Evolutionary conservation across 345 rosid genomes (phyloP).

Genomic region (Lenwebbia sp.): DNA sequence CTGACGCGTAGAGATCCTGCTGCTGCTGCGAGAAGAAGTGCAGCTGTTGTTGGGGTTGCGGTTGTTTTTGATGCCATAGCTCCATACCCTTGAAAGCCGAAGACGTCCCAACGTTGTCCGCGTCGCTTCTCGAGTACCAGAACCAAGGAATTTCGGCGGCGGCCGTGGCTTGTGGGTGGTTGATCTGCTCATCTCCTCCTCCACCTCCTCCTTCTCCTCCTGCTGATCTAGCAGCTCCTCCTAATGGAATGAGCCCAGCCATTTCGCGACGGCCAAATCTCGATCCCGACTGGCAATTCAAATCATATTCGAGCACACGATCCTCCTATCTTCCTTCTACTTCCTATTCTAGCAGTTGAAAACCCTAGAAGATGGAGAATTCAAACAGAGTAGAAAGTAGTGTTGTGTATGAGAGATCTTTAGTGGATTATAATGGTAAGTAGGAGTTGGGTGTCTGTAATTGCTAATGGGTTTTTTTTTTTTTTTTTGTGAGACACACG

Average conservation of each 20-base stretch:
- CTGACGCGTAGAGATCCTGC: not conserved
- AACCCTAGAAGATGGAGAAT: not conserved
- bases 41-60: constrained; percentile 2
- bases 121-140: not conserved
- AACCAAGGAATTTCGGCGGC: not conserved
- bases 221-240: constrained; percentile 1
- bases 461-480: not conserved
- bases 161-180: not conserved
- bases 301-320: not conserved
- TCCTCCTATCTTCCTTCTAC: not conserved
- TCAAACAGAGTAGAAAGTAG: not conserved
- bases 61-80: not conserved
- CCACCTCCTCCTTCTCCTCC: not conserved
- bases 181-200: not conserved
- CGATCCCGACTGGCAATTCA: not conserved
- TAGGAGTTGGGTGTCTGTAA: not conserved
- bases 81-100: not conserved
- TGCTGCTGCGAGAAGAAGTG: constrained; percentile 4
- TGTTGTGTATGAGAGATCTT: not conserved
- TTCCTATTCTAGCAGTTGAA: not conserved
- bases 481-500: not conserved
- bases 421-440: not conserved
- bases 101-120: not conserved
- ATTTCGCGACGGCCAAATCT: constrained; percentile 1
- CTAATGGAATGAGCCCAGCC: constrained; percentile 37